These are phyloP conservation scores for Agrostemma githago DNA, from an alignment of 148 eudicot species.

Conservation along the genomic window DNA sequence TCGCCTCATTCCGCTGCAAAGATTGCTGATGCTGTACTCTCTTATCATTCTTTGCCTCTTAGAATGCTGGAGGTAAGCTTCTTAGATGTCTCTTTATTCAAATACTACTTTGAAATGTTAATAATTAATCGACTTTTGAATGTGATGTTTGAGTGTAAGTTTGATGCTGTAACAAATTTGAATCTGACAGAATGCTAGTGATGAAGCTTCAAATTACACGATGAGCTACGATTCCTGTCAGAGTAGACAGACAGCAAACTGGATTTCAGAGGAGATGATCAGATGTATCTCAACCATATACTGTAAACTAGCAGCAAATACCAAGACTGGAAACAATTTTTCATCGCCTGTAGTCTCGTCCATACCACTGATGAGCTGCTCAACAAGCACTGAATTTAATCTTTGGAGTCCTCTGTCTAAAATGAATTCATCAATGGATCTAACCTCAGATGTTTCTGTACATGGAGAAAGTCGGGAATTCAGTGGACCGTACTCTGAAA, in stretches of 20 bases:
- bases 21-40: slow-evolving; percentile 36
- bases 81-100: neutral
- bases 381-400: slow-evolving; percentile 32
- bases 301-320: slow-evolving; percentile 49
- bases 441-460: slow-evolving; percentile 37
- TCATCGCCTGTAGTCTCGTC: slow-evolving; percentile 44
- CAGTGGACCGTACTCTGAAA: slow-evolving; percentile 45
- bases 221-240: slow-evolving; percentile 29
- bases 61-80: slow-evolving; percentile 56
- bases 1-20: slow-evolving; percentile 30
- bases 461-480: slow-evolving; percentile 44
- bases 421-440: slow-evolving; percentile 30
- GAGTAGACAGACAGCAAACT: slow-evolving; percentile 49
- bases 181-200: slow-evolving; percentile 34
- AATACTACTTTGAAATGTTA: neutral
- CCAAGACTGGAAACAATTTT: slow-evolving; percentile 29
- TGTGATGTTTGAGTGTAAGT: neutral
- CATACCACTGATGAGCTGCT: slow-evolving; percentile 37
- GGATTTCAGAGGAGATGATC: slow-evolving; percentile 79
- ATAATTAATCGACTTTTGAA: no score
- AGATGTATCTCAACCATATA: slow-evolving; percentile 58
- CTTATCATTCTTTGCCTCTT: slow-evolving; percentile 69
- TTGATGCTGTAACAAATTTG: neutral
- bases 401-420: slow-evolving; percentile 38
- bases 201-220: slow-evolving; percentile 26